phyloP scores from a whole-genome alignment of 2,329 filamentous ascomycete species.

The Pseudophaeomoniella oleicola region DNA sequence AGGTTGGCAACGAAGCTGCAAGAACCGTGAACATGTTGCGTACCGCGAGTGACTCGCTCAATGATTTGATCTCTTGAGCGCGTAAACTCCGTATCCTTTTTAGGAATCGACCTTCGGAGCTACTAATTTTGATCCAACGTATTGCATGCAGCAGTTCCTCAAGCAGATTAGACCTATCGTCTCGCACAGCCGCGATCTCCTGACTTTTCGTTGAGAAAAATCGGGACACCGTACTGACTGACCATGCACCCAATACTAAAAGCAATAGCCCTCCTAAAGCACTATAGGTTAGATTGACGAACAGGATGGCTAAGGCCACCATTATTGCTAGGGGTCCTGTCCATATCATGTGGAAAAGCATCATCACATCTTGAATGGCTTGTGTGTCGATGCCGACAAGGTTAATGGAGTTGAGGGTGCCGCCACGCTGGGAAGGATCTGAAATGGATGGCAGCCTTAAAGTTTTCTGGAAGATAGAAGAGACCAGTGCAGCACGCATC shows the following conservation, averaged over 20 bases:
- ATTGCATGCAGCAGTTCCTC: slow-evolving; percentile 87
- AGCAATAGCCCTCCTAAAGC: no score
- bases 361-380: slow-evolving; percentile 30
- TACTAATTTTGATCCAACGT: slow-evolving; percentile 90
- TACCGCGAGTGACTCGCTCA: slow-evolving; percentile 69
- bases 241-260: no score
- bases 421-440: no score
- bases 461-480: slow-evolving; percentile 84
- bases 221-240: no score
- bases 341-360: slow-evolving; percentile 24
- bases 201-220: no score
- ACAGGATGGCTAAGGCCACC: no score
- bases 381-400: slow-evolving; percentile 72
- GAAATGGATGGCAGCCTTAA: no score
- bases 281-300: no score
- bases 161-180: slow-evolving; percentile 46
- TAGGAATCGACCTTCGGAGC: slow-evolving; percentile 83
- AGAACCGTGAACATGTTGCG: slow-evolving; percentile 74
- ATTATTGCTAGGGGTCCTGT: no score
- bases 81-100: slow-evolving; percentile 61
- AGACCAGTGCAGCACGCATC: slow-evolving; percentile 64
- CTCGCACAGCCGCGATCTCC: no score
- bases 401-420: slow-evolving; percentile 74
- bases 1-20: slow-evolving; percentile 73
- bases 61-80: slow-evolving; percentile 59